phyloP scores from a whole-genome alignment of 441 rosid species.

The Populus hybrid region DNA sequence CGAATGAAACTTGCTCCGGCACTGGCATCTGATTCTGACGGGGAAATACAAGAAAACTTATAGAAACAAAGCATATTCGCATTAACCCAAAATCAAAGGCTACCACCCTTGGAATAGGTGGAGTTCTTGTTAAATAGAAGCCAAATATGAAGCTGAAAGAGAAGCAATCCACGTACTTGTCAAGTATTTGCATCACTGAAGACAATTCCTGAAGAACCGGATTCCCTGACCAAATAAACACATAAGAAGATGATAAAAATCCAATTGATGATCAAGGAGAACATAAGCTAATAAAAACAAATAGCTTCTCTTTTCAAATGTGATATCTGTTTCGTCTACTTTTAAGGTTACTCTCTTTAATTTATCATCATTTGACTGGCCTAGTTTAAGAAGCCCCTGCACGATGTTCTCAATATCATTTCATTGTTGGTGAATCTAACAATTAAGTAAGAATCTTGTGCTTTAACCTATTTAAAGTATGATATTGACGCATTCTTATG shows the following conservation, averaged over 20 bases:
- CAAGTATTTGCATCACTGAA: constrained; percentile 32
- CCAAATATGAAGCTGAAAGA: background rate
- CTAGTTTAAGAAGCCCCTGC: constrained; percentile 79
- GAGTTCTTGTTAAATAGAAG: background rate
- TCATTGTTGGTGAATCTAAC: background rate
- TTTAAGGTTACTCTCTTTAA: constrained; percentile 62
- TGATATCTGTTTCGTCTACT: constrained; percentile 71
- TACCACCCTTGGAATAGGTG: background rate
- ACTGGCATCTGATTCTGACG: background rate
- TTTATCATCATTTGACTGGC: constrained; percentile 66
- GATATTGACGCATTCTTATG: background rate
- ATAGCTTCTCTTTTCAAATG: background rate
- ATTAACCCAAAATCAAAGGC: background rate
- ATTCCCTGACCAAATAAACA: constrained; percentile 49
- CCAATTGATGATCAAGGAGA: background rate
- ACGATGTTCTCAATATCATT: background rate
- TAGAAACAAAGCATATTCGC: background rate
- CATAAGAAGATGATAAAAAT: background rate
- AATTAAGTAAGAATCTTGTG: background rate
- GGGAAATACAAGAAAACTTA: background rate
- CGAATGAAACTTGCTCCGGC: background rate
- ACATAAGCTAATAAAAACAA: background rate
- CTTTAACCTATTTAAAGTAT: background rate
- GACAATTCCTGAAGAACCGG: constrained; percentile 85
- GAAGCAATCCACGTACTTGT: background rate